Base-by-base conservation (phyloP, 1,284 basidiomycete genomes). In the Trichosporon sp. region DNA sequence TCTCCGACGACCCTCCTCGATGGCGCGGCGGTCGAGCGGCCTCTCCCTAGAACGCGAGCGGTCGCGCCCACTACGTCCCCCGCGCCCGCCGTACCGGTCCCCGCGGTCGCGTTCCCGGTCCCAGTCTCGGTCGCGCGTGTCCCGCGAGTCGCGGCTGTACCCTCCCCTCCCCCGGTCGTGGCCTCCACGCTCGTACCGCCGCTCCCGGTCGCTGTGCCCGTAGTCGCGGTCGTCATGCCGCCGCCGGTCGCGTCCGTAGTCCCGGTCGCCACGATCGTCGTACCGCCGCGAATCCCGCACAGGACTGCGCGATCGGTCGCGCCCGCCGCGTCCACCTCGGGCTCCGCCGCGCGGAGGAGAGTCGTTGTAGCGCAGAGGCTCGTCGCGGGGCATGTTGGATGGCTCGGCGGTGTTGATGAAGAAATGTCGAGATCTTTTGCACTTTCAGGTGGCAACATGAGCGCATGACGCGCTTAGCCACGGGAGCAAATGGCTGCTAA, bases 1-100 rank as follows among this genome's bases (percentile, higher is more conserved):
- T 67, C 77, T 66, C 62, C 82, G 67, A 31, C 82, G 68, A 0
- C 81, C 82, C 70, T 83, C 82, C 69, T 83, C 82, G 69, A 77
- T 77, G 73, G 79, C 75, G 75, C 79, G 70, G 34, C 79, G 68
- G 74, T 80, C 80, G 44, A 78, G 73, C 56, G 65, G 75, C 69
- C 72, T 66, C 27, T 78, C 78, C 31, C 72, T 73, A 12, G 78
- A 77, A 29, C 69, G 67, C 13, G 73, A 68, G 8, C 74, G 65
- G 21, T 53, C 58, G 15, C 69, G 47, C 18, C 64, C 66, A 32
- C 47, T 65, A 21, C 71, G 58, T 8, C 70, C 60, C 13, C 68
- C 72, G 0, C 70, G 66, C 44, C 67, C 69, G 21, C 71, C 74
- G 21, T 68, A 63, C 15, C 66, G 67, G 25, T 65, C 68, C 12